Base-by-base conservation (phyloP, 163 green algal genomes). In the Volvox carteri region DNA sequence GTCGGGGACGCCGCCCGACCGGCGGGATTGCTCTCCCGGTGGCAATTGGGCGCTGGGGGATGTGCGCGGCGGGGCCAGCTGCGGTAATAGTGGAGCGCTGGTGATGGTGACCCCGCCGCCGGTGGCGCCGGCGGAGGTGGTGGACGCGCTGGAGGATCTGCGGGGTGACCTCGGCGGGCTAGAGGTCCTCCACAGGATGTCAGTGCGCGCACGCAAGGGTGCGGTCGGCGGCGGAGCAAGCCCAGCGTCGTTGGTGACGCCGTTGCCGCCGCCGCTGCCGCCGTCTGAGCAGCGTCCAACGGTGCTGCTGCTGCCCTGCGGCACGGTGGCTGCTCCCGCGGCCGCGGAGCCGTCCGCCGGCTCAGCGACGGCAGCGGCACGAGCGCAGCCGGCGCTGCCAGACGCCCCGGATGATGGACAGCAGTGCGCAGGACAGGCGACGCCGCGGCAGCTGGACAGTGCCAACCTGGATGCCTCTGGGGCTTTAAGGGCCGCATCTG, bases 101-200 rank as follows among this genome's bases (percentile, higher is more conserved):
- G 39, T 54, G 70, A 5, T 73, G 18, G 12, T 21, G 67, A 46
- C 67, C 8, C 70, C 30, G 70, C 70, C 39, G 39, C 70, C 37
- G 28, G 70, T 39, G 12, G 70, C 70, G 33, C 70, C 70, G 21
- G 70, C 70, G 2, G 70, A 54, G 37, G 46, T 87, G 21, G 11
- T 80, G 39, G 81, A 73, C 14, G 67, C 67, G 8, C 48, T 87
- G 67, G 65, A 87, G 46, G 46, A 56, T 5, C 81, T 87, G 33
- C 65, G 67, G 6, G 35, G 30, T 2, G 81, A 87, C 46, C 48
- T 87, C 46, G 39, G 30, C 23, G 65, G 79, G 67, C 62, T 87
- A 41, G 65, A 87, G 81, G 21, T 39, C 28, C 81, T 87, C 23
- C 81, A 87, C 48, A 39, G 50, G 33, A 44, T 80, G 33, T 21